A percentile compares a stretch with the other conserved stretches of the same genome.
These are phyloP conservation scores for Gossypium gossypioides DNA, from an alignment of 441 rosid genomes.

Conservation along the genomic window DNA sequence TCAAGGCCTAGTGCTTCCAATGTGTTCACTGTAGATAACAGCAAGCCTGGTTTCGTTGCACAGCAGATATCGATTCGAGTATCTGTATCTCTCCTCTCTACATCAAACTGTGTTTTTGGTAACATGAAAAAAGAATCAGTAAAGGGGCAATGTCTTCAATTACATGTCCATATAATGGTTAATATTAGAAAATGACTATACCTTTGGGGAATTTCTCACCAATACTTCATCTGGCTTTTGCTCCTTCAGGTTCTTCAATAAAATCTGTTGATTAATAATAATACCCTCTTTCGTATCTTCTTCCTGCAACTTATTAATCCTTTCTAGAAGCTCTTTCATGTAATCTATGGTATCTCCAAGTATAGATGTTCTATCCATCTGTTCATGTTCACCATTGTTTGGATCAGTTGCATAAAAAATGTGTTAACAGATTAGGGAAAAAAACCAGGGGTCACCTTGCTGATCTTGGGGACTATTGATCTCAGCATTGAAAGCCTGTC, in stretches of 20 bases:
- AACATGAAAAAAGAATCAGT: background rate
- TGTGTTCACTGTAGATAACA: conserved; percentile 70
- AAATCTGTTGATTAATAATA: conserved; percentile 20
- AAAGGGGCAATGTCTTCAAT: background rate
- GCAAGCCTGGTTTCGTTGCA: conserved; percentile 63
- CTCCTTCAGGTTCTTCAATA: conserved; percentile 37
- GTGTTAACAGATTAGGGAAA: background rate
- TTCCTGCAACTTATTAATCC: conserved; percentile 56
- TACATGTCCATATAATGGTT: background rate
- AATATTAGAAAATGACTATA: conserved; percentile 14
- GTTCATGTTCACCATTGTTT: conserved; percentile 6
- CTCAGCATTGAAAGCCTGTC: conserved; percentile 92
- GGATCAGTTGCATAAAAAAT: background rate
- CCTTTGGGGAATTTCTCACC: conserved; percentile 84
- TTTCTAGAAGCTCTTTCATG: conserved; percentile 87
- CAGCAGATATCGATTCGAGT: conserved; percentile 73
- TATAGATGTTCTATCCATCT: conserved; percentile 97
- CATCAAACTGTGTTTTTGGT: conserved; percentile 51
- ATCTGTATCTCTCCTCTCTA: conserved; percentile 44
- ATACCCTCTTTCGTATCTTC: conserved; percentile 38
- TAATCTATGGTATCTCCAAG: conserved; percentile 93
- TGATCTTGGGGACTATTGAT: conserved; percentile 90
- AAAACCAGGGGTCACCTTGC: conserved; percentile 45
- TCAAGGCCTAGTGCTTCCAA: conserved; percentile 75
- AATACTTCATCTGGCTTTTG: conserved; percentile 41